phyloP scores from a whole-genome alignment of 2,329 filamentous ascomycete genomes.

The Fusarium haematococcum region DNA sequence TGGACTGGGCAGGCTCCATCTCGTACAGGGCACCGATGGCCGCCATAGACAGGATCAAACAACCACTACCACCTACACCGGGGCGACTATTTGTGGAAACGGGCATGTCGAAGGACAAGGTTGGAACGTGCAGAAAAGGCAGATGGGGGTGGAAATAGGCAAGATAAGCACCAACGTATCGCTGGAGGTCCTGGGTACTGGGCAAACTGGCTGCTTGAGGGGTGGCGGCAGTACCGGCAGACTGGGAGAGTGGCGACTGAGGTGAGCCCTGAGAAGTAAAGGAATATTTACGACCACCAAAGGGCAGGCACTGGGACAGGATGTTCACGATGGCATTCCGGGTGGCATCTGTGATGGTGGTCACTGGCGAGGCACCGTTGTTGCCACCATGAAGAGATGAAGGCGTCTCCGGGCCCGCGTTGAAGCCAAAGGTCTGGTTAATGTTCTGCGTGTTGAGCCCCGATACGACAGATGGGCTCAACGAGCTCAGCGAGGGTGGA shows the following conservation, averaged over 20 bases:
- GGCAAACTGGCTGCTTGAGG: constrained; percentile 73
- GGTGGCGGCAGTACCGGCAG: constrained; percentile 61
- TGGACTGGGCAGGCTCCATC: constrained; percentile 81
- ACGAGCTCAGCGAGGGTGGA: constrained; percentile 77
- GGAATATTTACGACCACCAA: constrained; percentile 73
- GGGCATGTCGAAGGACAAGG: constrained; percentile 87
- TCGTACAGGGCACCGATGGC: constrained; percentile 89
- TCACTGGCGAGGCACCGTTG: constrained; percentile 68
- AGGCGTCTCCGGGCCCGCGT: constrained; percentile 76
- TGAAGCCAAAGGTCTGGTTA: constrained; percentile 74
- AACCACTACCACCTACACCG: constrained; percentile 82
- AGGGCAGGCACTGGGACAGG: constrained; percentile 67
- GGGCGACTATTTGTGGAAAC: constrained; percentile 72
- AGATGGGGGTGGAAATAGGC: constrained; percentile 93
- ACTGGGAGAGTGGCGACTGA: constrained; percentile 63
- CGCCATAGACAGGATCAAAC: constrained; percentile 84
- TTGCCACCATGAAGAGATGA: constrained; percentile 76
- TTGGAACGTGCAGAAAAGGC: constrained; percentile 93
- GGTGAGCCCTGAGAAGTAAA: constrained; percentile 67
- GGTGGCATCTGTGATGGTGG: constrained; percentile 74
- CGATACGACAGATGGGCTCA: constrained; percentile 79
- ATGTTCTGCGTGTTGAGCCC: constrained; percentile 71
- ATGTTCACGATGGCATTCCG: constrained; percentile 71
- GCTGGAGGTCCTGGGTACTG: constrained; percentile 86
- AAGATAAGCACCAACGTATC: constrained; percentile 91